These are phyloP conservation scores for Nicotiana obtusifolia DNA, from an alignment of 257 asterid species.

Conservation along the genomic window DNA sequence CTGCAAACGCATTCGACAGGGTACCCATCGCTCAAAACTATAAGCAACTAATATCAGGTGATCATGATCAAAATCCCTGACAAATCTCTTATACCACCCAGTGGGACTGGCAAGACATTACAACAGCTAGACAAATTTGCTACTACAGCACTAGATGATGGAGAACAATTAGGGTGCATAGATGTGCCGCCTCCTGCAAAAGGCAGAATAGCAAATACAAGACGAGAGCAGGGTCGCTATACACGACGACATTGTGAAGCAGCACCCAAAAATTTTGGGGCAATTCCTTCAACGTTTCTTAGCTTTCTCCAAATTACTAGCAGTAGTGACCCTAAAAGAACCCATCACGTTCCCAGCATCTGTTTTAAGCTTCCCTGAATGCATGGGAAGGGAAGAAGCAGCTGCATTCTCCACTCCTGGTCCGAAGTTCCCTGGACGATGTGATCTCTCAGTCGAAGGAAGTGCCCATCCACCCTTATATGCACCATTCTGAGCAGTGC, in stretches of 20 bases:
- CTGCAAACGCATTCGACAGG: not conserved
- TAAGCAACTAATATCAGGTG: not conserved
- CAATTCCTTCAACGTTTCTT: constrained; percentile 22
- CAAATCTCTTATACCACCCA: not conserved
- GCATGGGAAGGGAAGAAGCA: constrained; percentile 18
- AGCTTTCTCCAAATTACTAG: constrained; percentile 13
- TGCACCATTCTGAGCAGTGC: constrained; percentile 22
- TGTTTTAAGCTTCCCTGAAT: constrained; percentile 14
- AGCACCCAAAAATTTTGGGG: not conserved
- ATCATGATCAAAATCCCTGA: not conserved
- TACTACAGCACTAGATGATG: not conserved
- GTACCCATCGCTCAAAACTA: not conserved
- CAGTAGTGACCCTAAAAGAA: constrained; percentile 20
- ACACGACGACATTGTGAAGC: not conserved
- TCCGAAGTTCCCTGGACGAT: constrained; percentile 16
- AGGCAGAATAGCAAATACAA: not conserved
- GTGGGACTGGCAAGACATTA: not conserved
- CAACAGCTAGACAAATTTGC: not conserved
- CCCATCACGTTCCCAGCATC: constrained; percentile 16
- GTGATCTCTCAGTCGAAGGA: constrained; percentile 42
- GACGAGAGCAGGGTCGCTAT: not conserved
- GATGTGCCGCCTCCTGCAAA: not conserved
- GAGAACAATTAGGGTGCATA: not conserved
- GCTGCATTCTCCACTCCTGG: constrained; percentile 15
- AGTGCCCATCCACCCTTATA: constrained; percentile 61